phyloP scores from a whole-genome alignment of 2,329 filamentous ascomycete species.

The Ceratocystis alfenasii region DNA sequence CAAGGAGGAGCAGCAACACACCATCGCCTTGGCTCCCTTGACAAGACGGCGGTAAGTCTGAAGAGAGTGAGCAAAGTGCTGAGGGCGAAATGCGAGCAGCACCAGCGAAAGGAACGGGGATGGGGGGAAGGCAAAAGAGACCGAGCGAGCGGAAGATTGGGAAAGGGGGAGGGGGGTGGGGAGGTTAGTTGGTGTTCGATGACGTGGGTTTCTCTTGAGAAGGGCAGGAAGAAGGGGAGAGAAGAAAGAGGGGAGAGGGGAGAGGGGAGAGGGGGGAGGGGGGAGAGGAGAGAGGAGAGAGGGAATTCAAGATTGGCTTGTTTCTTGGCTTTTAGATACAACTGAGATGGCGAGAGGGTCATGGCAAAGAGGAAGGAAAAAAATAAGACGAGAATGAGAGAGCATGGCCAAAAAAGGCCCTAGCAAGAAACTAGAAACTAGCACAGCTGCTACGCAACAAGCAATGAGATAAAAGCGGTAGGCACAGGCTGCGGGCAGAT shows the following conservation, averaged over 20 bases:
- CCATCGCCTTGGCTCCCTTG: not conserved
- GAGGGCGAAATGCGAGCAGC: not conserved
- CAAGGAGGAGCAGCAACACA: not conserved
- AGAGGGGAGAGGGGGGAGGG: not conserved
- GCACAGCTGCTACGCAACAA: not conserved
- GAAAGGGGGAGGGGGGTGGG: not conserved
- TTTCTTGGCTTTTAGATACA: not conserved
- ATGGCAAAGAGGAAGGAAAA: not conserved
- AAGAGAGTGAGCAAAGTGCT: not conserved
- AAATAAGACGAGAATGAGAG: not conserved
- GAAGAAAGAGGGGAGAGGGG: not conserved
- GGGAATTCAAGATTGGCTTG: not conserved
- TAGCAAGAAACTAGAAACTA: no score
- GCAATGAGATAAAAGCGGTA: not conserved
- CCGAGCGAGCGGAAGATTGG: not conserved
- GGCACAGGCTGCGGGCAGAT: no score
- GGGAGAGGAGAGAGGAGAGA: not conserved
- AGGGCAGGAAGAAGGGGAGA: not conserved
- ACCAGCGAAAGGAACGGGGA: not conserved
- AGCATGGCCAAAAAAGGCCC: no score
- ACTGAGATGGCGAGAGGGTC: not conserved
- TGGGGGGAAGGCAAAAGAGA: not conserved
- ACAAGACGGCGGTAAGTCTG: not conserved
- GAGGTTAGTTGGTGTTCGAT: not conserved
- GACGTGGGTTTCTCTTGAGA: no score